Conservation (phyloP, 2,329 filamentous ascomycete genomes). For the Colletotrichum tabaci region DNA sequence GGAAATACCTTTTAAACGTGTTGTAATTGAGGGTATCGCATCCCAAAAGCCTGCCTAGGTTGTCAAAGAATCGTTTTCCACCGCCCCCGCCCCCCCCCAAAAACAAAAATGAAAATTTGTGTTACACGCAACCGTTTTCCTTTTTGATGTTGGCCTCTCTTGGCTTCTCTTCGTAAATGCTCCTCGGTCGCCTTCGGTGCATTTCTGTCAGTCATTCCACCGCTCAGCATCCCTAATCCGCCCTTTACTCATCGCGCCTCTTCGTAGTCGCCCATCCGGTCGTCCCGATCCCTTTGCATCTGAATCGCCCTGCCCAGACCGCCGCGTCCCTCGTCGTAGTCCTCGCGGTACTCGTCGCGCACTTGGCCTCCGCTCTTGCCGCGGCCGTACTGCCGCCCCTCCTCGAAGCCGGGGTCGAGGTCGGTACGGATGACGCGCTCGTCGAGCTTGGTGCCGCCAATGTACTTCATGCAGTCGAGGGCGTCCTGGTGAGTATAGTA, state of each 20-base stretch:
- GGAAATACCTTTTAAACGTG: constrained; percentile 15
- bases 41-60: constrained; percentile 31
- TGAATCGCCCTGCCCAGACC: constrained; percentile 87
- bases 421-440: constrained; percentile 97
- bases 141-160: constrained; percentile 46
- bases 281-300: constrained; percentile 57
- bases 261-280: constrained; percentile 54
- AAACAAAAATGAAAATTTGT: neutral
- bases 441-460: constrained; percentile 97
- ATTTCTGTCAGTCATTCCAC: constrained; percentile 15
- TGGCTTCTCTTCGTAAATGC: constrained; percentile 59
- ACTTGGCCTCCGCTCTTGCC: constrained; percentile 98
- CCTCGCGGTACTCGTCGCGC: constrained; percentile 96
- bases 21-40: constrained; percentile 40
- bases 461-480: constrained; percentile 98
- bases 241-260: constrained; percentile 48
- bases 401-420: constrained; percentile 94
- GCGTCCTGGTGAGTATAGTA: constrained; percentile 99
- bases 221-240: constrained; percentile 44
- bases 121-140: constrained; percentile 7
- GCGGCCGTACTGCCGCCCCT: constrained; percentile 95
- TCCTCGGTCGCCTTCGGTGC: too few species aligned
- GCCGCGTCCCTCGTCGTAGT: constrained; percentile 95
- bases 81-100: neutral
- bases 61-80: constrained; percentile 21